phyloP scores from a whole-genome alignment of 768 basidiomycete genomes.

The Suillus placidus region DNA sequence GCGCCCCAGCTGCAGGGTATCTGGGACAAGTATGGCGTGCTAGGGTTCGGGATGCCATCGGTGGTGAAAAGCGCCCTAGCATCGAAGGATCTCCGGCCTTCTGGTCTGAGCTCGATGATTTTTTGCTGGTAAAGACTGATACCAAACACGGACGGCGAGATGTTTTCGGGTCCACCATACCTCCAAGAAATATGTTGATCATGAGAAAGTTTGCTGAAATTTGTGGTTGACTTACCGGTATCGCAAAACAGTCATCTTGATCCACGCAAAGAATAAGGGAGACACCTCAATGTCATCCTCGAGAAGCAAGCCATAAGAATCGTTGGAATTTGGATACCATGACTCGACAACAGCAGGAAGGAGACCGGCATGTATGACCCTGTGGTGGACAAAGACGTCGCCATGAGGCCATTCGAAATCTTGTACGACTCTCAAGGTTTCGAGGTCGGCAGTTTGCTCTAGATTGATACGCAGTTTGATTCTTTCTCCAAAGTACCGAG shows the following conservation, averaged over 20 bases:
- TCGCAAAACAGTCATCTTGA: slow-evolving; percentile 75
- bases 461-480: slow-evolving; percentile 70
- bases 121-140: slow-evolving; percentile 89
- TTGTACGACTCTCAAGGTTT: slow-evolving; percentile 57
- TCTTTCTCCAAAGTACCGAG: slow-evolving; percentile 69
- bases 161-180: slow-evolving; percentile 50
- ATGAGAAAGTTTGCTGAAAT: background rate
- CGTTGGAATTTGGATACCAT: slow-evolving; percentile 78
- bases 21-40: slow-evolving; percentile 80
- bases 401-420: slow-evolving; percentile 65
- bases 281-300: slow-evolving; percentile 90
- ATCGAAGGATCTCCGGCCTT: slow-evolving; percentile 70
- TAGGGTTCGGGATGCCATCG: slow-evolving; percentile 41
- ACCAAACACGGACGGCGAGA: slow-evolving; percentile 62
- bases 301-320: slow-evolving; percentile 77
- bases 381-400: slow-evolving; percentile 60
- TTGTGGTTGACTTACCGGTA: slow-evolving; percentile 59
- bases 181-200: slow-evolving; percentile 37
- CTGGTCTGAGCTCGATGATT: slow-evolving; percentile 68
- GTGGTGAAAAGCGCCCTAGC: slow-evolving; percentile 59
- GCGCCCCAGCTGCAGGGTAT: slow-evolving; percentile 94
- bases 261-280: slow-evolving; percentile 83
- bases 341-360: slow-evolving; percentile 85
- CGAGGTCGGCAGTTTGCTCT: slow-evolving; percentile 70
- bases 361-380: slow-evolving; percentile 78